phyloP scores from a whole-genome alignment of 2,329 filamentous ascomycete species.

The Aureobasidium uvarum region DNA sequence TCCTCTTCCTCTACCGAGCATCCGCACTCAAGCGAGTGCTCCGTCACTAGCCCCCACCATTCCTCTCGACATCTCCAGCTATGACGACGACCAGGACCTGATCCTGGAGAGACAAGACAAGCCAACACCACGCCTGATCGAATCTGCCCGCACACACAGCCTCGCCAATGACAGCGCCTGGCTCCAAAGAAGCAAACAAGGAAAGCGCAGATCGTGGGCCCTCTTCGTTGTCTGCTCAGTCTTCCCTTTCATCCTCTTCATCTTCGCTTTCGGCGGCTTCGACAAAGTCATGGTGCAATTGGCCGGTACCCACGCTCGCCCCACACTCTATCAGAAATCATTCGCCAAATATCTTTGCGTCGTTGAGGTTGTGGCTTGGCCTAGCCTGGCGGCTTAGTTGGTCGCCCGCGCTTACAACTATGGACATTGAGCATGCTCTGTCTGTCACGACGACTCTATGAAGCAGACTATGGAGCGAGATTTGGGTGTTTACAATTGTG shows the following conservation, averaged over 20 bases:
- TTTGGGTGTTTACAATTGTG: background rate
- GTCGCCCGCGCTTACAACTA: background rate
- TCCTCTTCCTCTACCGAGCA: background rate
- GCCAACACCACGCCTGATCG: background rate
- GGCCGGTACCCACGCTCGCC: background rate
- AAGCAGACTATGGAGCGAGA: background rate
- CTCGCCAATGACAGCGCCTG: background rate
- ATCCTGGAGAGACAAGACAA: conserved; percentile 14
- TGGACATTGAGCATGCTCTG: background rate
- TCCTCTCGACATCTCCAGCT: background rate
- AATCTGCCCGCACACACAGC: background rate
- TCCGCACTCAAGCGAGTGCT: background rate
- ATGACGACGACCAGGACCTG: background rate
- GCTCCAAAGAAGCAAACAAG: background rate
- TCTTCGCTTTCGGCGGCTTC: background rate
- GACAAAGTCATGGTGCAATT: background rate
- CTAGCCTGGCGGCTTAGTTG: conserved; percentile 12
- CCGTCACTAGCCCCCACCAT: conserved; percentile 9
- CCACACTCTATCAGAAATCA: background rate
- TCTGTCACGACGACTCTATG: background rate
- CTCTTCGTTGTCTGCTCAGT: background rate
- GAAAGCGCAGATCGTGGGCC: conserved; percentile 3
- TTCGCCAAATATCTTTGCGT: background rate
- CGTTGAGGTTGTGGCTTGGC: background rate
- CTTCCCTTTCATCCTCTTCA: background rate